A percentile compares a stretch with the other conserved stretches of the same genome.
Conservation (phyloP, 2,329 filamentous ascomycete genomes). For the Lasiodiplodia theobromae region DNA sequence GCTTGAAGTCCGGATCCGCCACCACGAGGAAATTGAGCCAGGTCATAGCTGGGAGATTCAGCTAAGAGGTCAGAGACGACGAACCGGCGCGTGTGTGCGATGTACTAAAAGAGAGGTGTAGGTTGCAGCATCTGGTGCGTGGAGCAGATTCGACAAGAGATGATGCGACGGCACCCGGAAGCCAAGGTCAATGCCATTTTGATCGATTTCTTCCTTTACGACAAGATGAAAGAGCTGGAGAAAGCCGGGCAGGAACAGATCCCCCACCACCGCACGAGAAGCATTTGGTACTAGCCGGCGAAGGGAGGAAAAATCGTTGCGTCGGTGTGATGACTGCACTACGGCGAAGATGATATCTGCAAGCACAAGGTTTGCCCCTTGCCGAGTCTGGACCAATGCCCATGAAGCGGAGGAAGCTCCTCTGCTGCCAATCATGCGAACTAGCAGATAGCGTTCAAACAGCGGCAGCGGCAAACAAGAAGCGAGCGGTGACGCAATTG, state of each 20-base stretch:
- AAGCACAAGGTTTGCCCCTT: not conserved
- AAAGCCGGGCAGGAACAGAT: conserved; percentile 59
- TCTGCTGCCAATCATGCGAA: not conserved
- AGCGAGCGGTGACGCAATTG: not conserved
- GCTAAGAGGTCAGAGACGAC: conserved; percentile 69
- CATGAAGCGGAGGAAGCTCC: not conserved
- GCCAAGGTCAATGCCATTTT: conserved; percentile 80
- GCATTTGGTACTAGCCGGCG: conserved; percentile 83
- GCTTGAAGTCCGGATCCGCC: conserved; percentile 73
- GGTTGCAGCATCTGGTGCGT: conserved; percentile 96
- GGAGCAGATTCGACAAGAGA: conserved; percentile 85
- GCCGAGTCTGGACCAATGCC: not conserved
- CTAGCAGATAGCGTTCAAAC: not conserved
- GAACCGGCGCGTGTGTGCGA: not conserved
- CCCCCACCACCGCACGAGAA: conserved; percentile 88
- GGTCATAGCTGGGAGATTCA: conserved; percentile 86
- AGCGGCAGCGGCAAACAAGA: not conserved
- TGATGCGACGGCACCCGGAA: conserved; percentile 74
- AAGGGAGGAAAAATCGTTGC: not conserved
- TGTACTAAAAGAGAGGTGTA: conserved; percentile 40
- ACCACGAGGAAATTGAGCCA: conserved; percentile 69
- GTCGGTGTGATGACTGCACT: not conserved
- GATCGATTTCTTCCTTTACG: conserved; percentile 97
- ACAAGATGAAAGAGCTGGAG: conserved; percentile 89
- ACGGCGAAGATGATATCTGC: not conserved